Evolutionary conservation across 2,329 filamentous ascomycete species (phyloP).

Genomic region (Pestalotiopsis sp.): DNA sequence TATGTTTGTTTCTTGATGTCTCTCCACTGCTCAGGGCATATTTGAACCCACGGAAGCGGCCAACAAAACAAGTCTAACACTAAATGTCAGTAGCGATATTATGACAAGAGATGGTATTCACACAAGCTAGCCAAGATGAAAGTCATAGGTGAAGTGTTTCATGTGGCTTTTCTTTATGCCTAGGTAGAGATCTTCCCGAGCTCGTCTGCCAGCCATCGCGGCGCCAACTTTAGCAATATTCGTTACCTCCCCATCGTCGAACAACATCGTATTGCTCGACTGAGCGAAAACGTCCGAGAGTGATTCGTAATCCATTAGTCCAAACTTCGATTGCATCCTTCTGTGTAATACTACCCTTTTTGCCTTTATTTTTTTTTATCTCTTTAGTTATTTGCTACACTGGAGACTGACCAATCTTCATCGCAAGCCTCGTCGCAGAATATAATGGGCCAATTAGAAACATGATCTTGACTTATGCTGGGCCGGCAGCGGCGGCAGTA

Average conservation of each 20-base stretch:
- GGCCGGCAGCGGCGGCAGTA: slow-evolving; percentile 24
- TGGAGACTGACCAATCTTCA: neutral
- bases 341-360: neutral
- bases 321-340: neutral
- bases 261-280: neutral
- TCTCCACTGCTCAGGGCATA: too few relatives aligned
- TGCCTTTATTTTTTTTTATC: neutral
- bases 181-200: neutral
- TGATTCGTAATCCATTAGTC: neutral
- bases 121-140: too few relatives aligned
- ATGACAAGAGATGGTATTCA: too few relatives aligned
- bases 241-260: neutral
- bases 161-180: neutral
- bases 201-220: neutral
- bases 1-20: too few relatives aligned
- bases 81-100: too few relatives aligned
- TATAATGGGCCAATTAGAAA: neutral
- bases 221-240: neutral
- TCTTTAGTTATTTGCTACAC: neutral
- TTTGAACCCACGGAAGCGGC: too few relatives aligned
- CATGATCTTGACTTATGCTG: neutral
- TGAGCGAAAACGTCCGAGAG: neutral
- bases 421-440: neutral
- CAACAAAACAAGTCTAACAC: too few relatives aligned
- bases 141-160: neutral